Evolutionary conservation across 2,329 filamentous ascomycete genomes (phyloP).

Genomic region (Tolypocladium inflatum): DNA sequence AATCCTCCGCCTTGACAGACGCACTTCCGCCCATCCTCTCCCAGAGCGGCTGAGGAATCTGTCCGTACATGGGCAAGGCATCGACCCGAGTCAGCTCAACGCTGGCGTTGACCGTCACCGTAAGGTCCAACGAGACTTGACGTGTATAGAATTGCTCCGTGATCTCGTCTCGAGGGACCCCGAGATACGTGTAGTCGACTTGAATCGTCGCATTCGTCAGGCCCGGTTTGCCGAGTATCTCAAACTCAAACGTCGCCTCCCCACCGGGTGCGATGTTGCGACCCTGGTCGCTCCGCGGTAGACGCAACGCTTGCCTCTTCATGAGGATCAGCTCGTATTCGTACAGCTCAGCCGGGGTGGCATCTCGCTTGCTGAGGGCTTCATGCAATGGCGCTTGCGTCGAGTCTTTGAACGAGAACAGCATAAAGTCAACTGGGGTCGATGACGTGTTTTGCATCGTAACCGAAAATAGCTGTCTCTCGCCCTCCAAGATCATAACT

Average conservation of each 20-base stretch:
- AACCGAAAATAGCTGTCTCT: conserved; percentile 66
- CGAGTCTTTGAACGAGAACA: conserved; percentile 86
- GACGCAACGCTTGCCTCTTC: conserved; percentile 59
- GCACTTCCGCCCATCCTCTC: conserved; percentile 26
- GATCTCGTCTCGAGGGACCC: conserved; percentile 56
- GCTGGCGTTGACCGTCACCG: conserved; percentile 85
- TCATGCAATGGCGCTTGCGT: conserved; percentile 69
- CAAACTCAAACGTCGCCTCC: conserved; percentile 66
- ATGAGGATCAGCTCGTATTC: conserved; percentile 76
- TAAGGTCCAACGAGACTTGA: conserved; percentile 70
- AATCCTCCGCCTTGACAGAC: conserved; percentile 42
- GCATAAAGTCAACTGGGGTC: conserved; percentile 71
- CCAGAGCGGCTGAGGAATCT: conserved; percentile 56
- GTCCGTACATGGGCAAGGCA: conserved; percentile 60
- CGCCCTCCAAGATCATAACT: conserved; percentile 88
- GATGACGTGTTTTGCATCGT: conserved; percentile 71
- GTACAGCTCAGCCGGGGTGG: conserved; percentile 70
- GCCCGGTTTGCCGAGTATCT: conserved; percentile 79
- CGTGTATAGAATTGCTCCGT: conserved; percentile 72
- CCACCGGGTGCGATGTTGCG: conserved; percentile 57
- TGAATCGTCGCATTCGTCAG: conserved; percentile 71
- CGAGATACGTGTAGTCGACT: conserved; percentile 80
- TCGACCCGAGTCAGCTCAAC: conserved; percentile 76
- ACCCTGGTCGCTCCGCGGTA: conserved; percentile 40
- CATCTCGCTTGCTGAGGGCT: conserved; percentile 66